Conservation (phyloP, 129 eudicot species). For the Helichrysum umbraculigerum region DNA sequence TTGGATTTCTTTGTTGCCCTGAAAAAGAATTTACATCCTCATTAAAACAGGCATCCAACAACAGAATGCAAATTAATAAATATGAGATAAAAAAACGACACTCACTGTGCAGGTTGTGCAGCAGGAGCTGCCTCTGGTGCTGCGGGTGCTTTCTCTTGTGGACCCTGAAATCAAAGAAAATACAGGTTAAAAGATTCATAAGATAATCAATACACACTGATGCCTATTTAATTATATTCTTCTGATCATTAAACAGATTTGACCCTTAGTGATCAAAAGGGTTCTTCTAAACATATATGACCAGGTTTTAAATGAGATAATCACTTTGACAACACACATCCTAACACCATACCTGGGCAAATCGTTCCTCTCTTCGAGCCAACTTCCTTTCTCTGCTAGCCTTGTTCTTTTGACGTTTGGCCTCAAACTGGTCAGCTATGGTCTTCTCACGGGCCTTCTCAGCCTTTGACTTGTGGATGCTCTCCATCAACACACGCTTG, state of each 20-base stretch:
- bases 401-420: conserved; percentile 41
- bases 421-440: conserved; percentile 43
- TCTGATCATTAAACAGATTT: too few species aligned
- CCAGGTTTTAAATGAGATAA: neutral
- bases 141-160: conserved; percentile 31
- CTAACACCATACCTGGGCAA: conserved; percentile 29
- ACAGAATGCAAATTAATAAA: neutral
- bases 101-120: conserved; percentile 37
- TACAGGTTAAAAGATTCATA: neutral
- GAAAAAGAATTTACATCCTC: neutral
- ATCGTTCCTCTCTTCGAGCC: conserved; percentile 43
- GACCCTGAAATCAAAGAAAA: conserved; percentile 22
- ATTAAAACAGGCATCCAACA: conserved; percentile 9
- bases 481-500: conserved; percentile 46
- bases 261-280: too few species aligned
- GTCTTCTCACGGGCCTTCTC: conserved; percentile 50
- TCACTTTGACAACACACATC: neutral
- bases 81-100: neutral
- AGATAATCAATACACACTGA: neutral
- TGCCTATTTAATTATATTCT: neutral
- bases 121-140: conserved; percentile 13
- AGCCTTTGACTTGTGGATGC: conserved; percentile 44
- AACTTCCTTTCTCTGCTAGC: conserved; percentile 43
- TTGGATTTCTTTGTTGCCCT: conserved; percentile 40
- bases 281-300: too few species aligned